Evolutionary conservation across 1,284 basidiomycete species (phyloP).

Genomic region (Sporisorium reilianum): DNA sequence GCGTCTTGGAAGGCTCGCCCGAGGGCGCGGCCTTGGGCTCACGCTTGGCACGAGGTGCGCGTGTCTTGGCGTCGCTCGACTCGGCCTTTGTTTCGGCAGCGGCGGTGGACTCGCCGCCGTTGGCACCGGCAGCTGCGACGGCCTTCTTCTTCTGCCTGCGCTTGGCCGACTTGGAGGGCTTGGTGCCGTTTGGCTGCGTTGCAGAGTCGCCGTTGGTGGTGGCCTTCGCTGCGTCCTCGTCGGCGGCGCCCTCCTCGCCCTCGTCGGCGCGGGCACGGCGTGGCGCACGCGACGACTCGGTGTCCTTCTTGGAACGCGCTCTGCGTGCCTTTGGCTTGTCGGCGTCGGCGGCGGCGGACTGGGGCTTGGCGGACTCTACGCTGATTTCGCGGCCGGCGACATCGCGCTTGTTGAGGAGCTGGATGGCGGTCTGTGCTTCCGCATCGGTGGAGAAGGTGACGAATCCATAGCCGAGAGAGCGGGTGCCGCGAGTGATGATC

Average conservation of each 20-base stretch:
- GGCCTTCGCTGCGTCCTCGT: constrained; percentile 38
- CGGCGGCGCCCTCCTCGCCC: constrained; percentile 59
- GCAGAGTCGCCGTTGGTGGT: constrained; percentile 31
- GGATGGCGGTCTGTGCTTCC: constrained; percentile 60
- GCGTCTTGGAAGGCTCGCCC: constrained; percentile 62
- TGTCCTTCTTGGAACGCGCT: constrained; percentile 31
- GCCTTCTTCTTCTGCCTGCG: constrained; percentile 54
- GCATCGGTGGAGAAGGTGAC: constrained; percentile 62
- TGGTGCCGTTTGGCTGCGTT: constrained; percentile 26
- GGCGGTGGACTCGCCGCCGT: constrained; percentile 26
- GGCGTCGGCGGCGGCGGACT: constrained; percentile 38
- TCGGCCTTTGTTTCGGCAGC: constrained; percentile 26
- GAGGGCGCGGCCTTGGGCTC: constrained; percentile 48
- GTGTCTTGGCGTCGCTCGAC: constrained; percentile 29
- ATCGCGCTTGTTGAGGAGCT: constrained; percentile 62
- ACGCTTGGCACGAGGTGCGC: constrained; percentile 44
- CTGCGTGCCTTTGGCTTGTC: constrained; percentile 34
- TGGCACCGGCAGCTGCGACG: constrained; percentile 44
- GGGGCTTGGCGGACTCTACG: constrained; percentile 64
- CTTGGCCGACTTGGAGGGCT: constrained; percentile 52
- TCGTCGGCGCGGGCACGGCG: constrained; percentile 59
- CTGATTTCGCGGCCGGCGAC: constrained; percentile 64
- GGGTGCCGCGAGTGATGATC: constrained; percentile 66
- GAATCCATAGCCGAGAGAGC: constrained; percentile 65
- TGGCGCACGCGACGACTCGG: constrained; percentile 39